Evolutionary conservation across 768 basidiomycete genomes (phyloP).

Genomic region (Artomyces pyxidatus): DNA sequence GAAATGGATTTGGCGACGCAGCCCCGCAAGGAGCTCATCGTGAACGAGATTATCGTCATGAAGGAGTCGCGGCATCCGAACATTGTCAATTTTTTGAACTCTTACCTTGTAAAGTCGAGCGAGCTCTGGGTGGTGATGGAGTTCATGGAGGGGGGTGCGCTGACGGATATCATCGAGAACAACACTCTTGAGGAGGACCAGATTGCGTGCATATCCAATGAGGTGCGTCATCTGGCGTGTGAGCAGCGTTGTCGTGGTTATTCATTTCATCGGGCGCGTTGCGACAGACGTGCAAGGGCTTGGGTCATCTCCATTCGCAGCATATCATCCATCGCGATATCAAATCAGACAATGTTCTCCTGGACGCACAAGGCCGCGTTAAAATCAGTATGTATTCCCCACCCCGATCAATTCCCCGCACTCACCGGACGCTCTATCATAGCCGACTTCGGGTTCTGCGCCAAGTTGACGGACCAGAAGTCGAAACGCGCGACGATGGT

Average conservation of each 20-base stretch:
- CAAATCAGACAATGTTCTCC: constrained; percentile 92
- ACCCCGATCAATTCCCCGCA: neutral
- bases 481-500: constrained; percentile 99
- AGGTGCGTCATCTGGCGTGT: constrained; percentile 45
- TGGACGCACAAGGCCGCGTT: constrained; percentile 87
- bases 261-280: neutral
- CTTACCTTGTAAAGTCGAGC: constrained; percentile 79
- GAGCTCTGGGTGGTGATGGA: constrained; percentile 99
- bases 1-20: constrained; percentile 96
- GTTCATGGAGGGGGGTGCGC: constrained; percentile 96
- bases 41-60: constrained; percentile 98
- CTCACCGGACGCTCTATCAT: constrained; percentile 5
- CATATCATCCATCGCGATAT: constrained; percentile 96
- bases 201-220: constrained; percentile 83
- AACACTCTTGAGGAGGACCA: constrained; percentile 94
- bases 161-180: constrained; percentile 97
- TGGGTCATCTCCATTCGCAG: constrained; percentile 88
- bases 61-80: constrained; percentile 96
- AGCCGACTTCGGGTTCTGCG: constrained; percentile 98
- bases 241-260: neutral
- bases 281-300: constrained; percentile 83
- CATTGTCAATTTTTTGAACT: constrained; percentile 92
- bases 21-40: constrained; percentile 94
- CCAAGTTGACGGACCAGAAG: constrained; percentile 92
- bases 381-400: constrained; percentile 82